These are phyloP conservation scores for Ophioceras dolichostomum DNA, from an alignment of 2,329 filamentous ascomycete genomes.

Conservation along the genomic window DNA sequence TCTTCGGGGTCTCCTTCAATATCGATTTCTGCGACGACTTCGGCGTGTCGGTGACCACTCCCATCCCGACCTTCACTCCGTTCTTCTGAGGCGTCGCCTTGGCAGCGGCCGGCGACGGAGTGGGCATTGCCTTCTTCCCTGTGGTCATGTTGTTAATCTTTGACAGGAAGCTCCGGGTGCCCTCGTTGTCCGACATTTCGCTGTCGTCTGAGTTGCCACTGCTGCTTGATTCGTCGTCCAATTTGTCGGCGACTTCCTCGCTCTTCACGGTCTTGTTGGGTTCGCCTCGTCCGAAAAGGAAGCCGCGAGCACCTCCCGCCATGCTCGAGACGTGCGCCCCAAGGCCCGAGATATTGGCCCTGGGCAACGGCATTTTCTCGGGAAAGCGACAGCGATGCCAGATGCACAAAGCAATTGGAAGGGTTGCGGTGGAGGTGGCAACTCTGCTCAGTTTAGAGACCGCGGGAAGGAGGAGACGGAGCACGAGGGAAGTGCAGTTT, in stretches of 20 bases:
- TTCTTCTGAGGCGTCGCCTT: background rate
- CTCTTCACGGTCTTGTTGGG: background rate
- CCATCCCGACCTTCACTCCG: background rate
- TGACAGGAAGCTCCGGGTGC: conserved; percentile 1
- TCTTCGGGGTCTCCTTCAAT: background rate
- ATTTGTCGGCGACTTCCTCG: background rate
- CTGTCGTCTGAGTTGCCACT: background rate
- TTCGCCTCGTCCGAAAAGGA: background rate
- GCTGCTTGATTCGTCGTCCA: background rate
- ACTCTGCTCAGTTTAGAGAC: too few species aligned
- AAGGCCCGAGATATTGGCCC: conserved; percentile 1
- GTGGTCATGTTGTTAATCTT: conserved; percentile 9
- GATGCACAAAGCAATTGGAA: too few species aligned
- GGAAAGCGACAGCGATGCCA: too few species aligned
- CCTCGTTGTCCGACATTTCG: conserved; percentile 2
- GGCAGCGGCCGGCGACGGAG: background rate
- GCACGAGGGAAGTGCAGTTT: too few species aligned
- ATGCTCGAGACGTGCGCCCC: conserved; percentile 3
- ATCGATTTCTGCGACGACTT: background rate
- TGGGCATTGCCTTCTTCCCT: background rate
- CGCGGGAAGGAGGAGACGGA: too few species aligned
- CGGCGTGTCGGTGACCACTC: background rate
- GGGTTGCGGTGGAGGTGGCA: too few species aligned
- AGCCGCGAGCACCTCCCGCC: conserved; percentile 1
- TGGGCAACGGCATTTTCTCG: conserved; percentile 2